phyloP scores from a whole-genome alignment of 164 flowering plant genomes.

The Malania oleifera region DNA sequence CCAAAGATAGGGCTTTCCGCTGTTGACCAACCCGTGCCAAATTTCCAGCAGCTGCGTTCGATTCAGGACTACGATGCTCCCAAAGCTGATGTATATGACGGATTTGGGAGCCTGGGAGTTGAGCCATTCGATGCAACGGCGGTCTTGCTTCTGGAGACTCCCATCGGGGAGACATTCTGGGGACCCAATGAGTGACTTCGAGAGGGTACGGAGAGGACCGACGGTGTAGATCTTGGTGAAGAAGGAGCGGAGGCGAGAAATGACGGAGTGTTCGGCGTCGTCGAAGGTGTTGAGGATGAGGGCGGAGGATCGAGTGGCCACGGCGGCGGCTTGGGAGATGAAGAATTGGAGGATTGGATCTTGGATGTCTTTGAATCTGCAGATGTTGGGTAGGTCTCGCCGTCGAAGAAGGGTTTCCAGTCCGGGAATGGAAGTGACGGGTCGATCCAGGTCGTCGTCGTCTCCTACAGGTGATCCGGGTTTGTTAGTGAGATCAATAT shows the following conservation, averaged over 20 bases:
- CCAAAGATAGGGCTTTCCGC: conserved; percentile 18
- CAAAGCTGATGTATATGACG: conserved; percentile 24
- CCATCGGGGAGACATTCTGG: too few species aligned
- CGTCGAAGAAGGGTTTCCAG: conserved; percentile 22
- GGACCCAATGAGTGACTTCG: background rate
- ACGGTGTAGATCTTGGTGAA: conserved; percentile 21
- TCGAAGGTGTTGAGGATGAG: conserved; percentile 30
- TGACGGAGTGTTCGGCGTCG: conserved; percentile 19
- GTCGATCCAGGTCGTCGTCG: conserved; percentile 20
- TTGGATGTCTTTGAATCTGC: conserved; percentile 3
- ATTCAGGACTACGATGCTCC: conserved; percentile 10
- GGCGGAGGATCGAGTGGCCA: conserved; percentile 19
- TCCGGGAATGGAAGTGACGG: background rate
- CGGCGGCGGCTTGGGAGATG: background rate
- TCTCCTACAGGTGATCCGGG: too few species aligned
- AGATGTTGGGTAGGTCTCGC: conserved; percentile 21
- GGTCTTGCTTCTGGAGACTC: conserved; percentile 18
- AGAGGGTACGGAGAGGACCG: conserved; percentile 25
- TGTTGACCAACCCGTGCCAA: conserved; percentile 26
- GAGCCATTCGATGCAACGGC: conserved; percentile 20
- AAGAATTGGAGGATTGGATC: conserved; percentile 5
- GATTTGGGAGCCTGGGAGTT: conserved; percentile 9
- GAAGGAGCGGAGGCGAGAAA: conserved; percentile 10
- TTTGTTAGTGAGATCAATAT: too few species aligned
- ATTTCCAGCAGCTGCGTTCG: conserved; percentile 15